Evolutionary conservation across 495 filamentous ascomycete genomes (phyloP).

Genomic region (Xylaria flabelliformis): DNA sequence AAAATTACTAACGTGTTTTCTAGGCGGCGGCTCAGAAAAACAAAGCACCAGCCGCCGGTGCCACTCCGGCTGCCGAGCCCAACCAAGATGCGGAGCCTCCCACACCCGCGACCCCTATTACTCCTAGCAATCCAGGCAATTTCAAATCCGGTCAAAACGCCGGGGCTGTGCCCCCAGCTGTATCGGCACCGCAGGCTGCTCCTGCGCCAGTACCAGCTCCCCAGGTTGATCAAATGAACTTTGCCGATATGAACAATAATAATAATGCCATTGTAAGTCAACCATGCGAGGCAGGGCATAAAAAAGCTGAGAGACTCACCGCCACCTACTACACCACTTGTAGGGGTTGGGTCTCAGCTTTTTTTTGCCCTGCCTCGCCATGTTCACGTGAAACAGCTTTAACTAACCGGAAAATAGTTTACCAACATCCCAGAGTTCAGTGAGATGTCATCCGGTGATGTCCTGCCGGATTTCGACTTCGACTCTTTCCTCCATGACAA

Average conservation of each 20-base stretch:
- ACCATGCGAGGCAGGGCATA: too few relatives aligned
- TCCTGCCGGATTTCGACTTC: slow-evolving; percentile 95
- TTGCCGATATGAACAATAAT: slow-evolving; percentile 43
- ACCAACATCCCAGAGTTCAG: slow-evolving; percentile 61
- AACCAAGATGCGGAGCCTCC: slow-evolving; percentile 74
- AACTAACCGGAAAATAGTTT: slow-evolving; percentile 32
- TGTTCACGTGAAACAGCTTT: neutral
- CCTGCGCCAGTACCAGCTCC: slow-evolving; percentile 57
- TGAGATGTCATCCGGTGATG: slow-evolving; percentile 64
- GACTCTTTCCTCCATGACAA: slow-evolving; percentile 83
- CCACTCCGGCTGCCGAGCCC: slow-evolving; percentile 78
- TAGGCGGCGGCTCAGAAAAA: slow-evolving; percentile 79
- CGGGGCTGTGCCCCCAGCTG: slow-evolving; percentile 49
- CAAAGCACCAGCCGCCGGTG: slow-evolving; percentile 66
- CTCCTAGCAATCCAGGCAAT: slow-evolving; percentile 75
- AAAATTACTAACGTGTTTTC: slow-evolving; percentile 43
- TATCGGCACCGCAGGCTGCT: slow-evolving; percentile 49
- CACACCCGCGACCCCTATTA: slow-evolving; percentile 84
- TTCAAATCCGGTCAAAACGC: slow-evolving; percentile 64
- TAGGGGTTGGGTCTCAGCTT: too few relatives aligned
- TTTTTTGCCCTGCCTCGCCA: too few relatives aligned
- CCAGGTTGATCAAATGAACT: slow-evolving; percentile 50
- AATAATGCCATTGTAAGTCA: slow-evolving; percentile 44
- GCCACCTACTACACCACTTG: too few relatives aligned
- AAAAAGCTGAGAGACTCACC: too few relatives aligned